Base-by-base conservation (phyloP, 352 stramenopile genomes). In the Phytophthora brassicae region DNA sequence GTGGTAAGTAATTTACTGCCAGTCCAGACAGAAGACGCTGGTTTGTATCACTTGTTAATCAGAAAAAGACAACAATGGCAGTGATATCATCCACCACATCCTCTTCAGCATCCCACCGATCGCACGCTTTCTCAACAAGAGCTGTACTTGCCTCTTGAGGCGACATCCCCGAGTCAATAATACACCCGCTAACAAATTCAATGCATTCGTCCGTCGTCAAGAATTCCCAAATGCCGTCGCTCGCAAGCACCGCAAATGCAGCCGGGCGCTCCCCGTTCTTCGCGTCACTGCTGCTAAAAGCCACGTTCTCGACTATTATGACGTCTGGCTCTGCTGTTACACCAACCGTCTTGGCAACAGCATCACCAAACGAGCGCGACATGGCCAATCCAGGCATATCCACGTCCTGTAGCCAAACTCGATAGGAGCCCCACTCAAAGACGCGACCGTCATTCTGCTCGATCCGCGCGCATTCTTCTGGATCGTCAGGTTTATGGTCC, bases 201-300 rank as follows among this genome's bases (percentile, higher is more conserved):
- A 93, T 72, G 52, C 84, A 90, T 50, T 93, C 81, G 17, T 87
- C 75, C 13, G 68, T 82, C 36, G 74, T 75, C 68, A 95, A 83
- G 56, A 94, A 92, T 66, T 95, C 86, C 86, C 87, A 95, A 22
- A 96, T 74, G 19, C 87, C 87, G 48, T 96, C 86, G 33, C 79
- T 93, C 14, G 84, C 87, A 1, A 94, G 68, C 49, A 94, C 68
- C 1, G 83, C 73, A 57, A 90, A 91, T n/a, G 71, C 75, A 4
- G 68, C 56, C n/a, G 70, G 65, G 3, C 45, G 31, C 41, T 60
- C 19, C 20, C 49, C 23, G 16, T 64, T 58, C 35, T 68, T 66
- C 23, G 33, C 52, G 43, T 42, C 39, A 9, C 48, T 38, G 13
- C 56, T 60, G 28, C 57, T 59, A 23, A 81, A 70, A 22, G 51